Percentiles rank a stretch among this genome's conserved stretches.
Evolutionary conservation across 257 asterid genomes (phyloP).

Genomic region (Primulina eburnea): DNA sequence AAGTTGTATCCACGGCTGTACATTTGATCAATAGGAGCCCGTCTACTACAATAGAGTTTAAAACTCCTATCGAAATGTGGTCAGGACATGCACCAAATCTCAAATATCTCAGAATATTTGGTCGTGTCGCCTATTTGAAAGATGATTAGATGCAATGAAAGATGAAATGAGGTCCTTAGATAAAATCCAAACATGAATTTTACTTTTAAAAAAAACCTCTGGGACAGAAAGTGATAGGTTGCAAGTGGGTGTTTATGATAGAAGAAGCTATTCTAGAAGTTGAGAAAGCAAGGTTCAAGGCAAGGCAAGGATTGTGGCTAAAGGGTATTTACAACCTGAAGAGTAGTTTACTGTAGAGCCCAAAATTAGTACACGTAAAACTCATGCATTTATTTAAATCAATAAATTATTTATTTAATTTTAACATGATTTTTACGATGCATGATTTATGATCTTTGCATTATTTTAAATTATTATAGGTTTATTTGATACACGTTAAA

Average conservation of each 20-base stretch:
- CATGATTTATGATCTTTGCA: too few species aligned
- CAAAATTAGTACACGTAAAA: too few species aligned
- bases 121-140: too few species aligned
- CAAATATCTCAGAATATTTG: background rate
- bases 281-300: background rate
- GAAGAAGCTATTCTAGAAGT: background rate
- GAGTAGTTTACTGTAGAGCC: too few species aligned
- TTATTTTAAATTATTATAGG: too few species aligned
- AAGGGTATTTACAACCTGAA: background rate
- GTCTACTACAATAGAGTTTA: background rate
- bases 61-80: background rate
- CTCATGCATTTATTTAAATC: too few species aligned
- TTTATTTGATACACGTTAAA: too few species aligned
- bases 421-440: too few species aligned
- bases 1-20: background rate
- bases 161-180: background rate
- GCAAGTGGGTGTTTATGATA: background rate
- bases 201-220: background rate
- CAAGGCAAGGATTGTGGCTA: background rate
- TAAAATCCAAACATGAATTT: too few species aligned
- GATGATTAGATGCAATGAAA: background rate
- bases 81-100: background rate
- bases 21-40: background rate
- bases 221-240: background rate
- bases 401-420: too few species aligned